Conservation (phyloP, 2,329 filamentous ascomycete genomes). For the Ophiosphaerella korrae region DNA sequence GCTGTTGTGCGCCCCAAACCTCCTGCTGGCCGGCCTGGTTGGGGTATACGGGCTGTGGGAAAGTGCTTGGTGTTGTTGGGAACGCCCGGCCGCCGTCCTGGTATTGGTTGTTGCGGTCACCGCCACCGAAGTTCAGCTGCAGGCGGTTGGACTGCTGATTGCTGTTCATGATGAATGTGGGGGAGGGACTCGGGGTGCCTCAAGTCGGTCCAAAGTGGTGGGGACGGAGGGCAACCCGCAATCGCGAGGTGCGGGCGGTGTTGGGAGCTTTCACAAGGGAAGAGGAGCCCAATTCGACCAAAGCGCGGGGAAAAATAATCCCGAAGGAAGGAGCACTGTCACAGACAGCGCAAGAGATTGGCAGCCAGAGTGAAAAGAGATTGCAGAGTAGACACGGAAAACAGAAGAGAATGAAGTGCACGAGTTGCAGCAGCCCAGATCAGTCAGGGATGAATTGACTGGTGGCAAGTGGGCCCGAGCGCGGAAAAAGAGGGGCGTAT, state of each 20-base stretch:
- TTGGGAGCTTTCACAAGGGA: constrained; percentile 9
- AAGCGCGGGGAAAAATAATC: constrained; percentile 14
- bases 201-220: constrained; percentile 7
- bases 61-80: constrained; percentile 85
- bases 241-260: constrained; percentile 12
- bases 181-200: background rate
- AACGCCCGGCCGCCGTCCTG: constrained; percentile 54
- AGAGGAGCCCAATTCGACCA: constrained; percentile 12
- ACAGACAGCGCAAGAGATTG: constrained; percentile 19
- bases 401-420: background rate
- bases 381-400: constrained; percentile 1
- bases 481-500: too few species aligned
- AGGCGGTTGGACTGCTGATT: constrained; percentile 52
- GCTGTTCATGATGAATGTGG: constrained; percentile 39
- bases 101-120: constrained; percentile 46
- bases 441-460: constrained; percentile 36
- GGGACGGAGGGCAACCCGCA: constrained; percentile 15
- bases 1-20: constrained; percentile 59
- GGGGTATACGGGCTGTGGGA: constrained; percentile 84
- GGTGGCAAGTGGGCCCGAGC: background rate
- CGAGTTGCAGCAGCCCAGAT: constrained; percentile 20
- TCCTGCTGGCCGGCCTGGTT: constrained; percentile 66
- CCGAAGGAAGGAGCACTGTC: constrained; percentile 15
- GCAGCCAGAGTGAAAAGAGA: constrained; percentile 21
- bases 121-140: constrained; percentile 56